Conservation (phyloP, 2,329 filamentous ascomycete genomes). For the Bipolaris gigantea region DNA sequence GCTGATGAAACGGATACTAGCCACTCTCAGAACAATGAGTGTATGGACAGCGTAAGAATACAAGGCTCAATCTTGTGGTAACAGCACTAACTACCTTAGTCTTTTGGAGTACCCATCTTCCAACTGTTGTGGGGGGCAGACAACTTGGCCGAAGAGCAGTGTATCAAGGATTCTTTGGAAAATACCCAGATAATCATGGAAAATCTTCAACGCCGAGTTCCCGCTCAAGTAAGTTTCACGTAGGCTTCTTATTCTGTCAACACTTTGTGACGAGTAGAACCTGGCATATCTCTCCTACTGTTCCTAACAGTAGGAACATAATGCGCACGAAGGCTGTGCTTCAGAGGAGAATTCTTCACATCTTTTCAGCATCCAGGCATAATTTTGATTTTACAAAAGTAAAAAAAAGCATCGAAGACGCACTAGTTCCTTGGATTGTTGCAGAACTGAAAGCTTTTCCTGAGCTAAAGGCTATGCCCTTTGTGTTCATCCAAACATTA, state of each 20-base stretch:
- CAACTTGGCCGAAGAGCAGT: background rate
- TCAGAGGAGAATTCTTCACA: background rate
- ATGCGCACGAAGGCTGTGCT: background rate
- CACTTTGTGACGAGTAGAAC: background rate
- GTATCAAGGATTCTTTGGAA: background rate
- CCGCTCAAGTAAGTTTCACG: background rate
- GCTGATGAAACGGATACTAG: background rate
- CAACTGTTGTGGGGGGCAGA: conserved; percentile 1
- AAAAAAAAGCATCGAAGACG: conserved; percentile 9
- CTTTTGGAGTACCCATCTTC: background rate
- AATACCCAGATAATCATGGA: conserved; percentile 2
- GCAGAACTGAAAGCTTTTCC: conserved; percentile 9
- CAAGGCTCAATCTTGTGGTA: background rate
- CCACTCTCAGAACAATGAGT: background rate
- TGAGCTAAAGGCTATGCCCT: conserved; percentile 1
- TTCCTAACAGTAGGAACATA: background rate
- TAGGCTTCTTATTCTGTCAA: background rate
- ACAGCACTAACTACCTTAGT: background rate
- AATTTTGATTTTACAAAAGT: background rate
- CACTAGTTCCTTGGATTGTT: conserved; percentile 13
- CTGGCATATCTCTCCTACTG: background rate
- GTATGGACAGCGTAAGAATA: background rate
- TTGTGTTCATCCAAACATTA: conserved; percentile 19
- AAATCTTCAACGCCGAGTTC: background rate
- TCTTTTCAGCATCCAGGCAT: background rate